Conservation (phyloP, 2,329 filamentous ascomycete species). For the Anisogramma anomala region DNA sequence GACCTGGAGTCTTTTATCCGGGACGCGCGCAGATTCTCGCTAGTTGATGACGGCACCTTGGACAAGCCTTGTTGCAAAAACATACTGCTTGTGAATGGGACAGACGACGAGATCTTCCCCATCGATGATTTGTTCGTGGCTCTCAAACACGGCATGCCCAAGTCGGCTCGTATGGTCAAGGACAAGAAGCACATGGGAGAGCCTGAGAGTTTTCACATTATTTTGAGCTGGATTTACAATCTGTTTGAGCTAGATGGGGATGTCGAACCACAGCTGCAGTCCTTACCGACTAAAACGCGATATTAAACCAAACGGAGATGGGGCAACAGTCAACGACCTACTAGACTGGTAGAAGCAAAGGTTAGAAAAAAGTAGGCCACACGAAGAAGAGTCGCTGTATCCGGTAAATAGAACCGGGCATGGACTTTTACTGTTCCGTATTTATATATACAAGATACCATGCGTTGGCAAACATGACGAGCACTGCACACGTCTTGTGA, state of each 20-base stretch:
- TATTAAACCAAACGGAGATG: neutral
- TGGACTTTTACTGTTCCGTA: too few relatives aligned
- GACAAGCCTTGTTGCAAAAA: slow-evolving; percentile 43
- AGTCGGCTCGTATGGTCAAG: slow-evolving; percentile 32
- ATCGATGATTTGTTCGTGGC: slow-evolving; percentile 48
- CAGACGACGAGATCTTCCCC: slow-evolving; percentile 49
- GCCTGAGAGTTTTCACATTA: slow-evolving; percentile 22
- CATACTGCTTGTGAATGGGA: slow-evolving; percentile 48
- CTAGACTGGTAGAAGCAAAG: too few relatives aligned
- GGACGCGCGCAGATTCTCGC: slow-evolving; percentile 35
- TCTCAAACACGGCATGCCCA: slow-evolving; percentile 39
- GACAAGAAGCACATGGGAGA: slow-evolving; percentile 27
- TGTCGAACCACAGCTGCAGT: slow-evolving; percentile 2
- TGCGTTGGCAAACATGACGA: too few relatives aligned
- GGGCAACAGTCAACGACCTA: too few relatives aligned
- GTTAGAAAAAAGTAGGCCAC: too few relatives aligned
- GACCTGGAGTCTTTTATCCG: slow-evolving; percentile 24
- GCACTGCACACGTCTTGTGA: too few relatives aligned
- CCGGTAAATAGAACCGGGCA: too few relatives aligned
- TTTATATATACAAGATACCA: too few relatives aligned
- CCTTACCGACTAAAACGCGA: neutral
- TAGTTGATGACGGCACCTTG: slow-evolving; percentile 48
- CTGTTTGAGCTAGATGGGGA: slow-evolving; percentile 22
- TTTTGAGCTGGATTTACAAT: slow-evolving; percentile 23
- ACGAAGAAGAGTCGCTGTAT: too few relatives aligned